phyloP scores from a whole-genome alignment of 441 rosid species.

The Melianthus villosus region DNA sequence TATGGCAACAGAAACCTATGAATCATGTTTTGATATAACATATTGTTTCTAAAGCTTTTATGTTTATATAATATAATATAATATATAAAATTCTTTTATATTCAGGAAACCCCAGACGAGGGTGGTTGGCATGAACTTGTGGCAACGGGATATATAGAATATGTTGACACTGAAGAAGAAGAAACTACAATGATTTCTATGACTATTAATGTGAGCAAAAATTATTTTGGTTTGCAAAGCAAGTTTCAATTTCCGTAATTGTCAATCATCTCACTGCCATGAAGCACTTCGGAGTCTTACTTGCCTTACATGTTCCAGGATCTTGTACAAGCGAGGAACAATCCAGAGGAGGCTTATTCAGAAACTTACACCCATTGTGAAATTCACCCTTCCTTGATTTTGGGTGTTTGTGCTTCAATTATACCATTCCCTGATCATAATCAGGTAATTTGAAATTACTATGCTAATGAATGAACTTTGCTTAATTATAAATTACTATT shows the following conservation, averaged over 20 bases:
- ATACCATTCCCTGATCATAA: slow-evolving; percentile 98
- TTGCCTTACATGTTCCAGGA: slow-evolving; percentile 31
- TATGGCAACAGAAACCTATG: slow-evolving; percentile 13
- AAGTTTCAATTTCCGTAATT: background rate
- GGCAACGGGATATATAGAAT: slow-evolving; percentile 71
- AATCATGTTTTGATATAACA: background rate
- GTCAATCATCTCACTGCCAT: background rate
- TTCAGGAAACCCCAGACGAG: slow-evolving; percentile 72
- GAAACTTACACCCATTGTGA: slow-evolving; percentile 93
- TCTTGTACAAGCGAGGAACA: slow-evolving; percentile 71
- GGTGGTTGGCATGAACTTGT: slow-evolving; percentile 94
- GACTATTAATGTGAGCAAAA: slow-evolving; percentile 82
- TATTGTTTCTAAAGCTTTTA: slow-evolving; percentile 1
- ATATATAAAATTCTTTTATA: slow-evolving; percentile 6
- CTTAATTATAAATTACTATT: too few relatives aligned
- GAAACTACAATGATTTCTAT: slow-evolving; percentile 98
- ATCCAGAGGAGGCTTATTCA: slow-evolving; percentile 67
- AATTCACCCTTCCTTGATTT: slow-evolving; percentile 87
- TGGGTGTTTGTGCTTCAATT: slow-evolving; percentile 95
- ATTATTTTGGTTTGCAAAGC: background rate
- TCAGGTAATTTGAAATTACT: slow-evolving; percentile 55
- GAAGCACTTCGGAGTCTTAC: slow-evolving; percentile 4
- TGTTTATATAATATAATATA: slow-evolving; percentile 6
- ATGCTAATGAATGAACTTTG: too few relatives aligned
- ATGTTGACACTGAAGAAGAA: slow-evolving; percentile 93